Evolutionary conservation across 768 basidiomycete genomes (phyloP).

Genomic region (Thelephora ganbajun): DNA sequence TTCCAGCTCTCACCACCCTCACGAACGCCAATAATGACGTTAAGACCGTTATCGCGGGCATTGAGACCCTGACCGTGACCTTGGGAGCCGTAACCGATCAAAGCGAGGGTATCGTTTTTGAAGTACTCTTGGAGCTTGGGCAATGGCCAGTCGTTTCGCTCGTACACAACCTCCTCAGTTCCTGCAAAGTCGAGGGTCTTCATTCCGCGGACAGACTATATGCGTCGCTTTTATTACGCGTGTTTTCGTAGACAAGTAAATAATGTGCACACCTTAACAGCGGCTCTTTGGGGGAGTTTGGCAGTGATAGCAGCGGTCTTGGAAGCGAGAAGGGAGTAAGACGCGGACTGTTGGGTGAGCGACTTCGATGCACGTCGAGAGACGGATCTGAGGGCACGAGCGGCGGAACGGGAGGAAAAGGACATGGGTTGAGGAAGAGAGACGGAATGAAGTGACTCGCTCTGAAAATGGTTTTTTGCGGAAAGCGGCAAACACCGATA

Average conservation of each 20-base stretch:
- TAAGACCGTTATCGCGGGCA: conserved; percentile 96
- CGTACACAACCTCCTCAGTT: conserved; percentile 85
- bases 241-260: not conserved
- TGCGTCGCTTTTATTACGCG: conserved; percentile 1
- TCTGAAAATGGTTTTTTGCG: not conserved
- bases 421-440: conserved; percentile 36
- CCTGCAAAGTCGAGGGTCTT: conserved; percentile 97
- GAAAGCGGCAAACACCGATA: not conserved
- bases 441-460: not conserved
- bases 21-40: conserved; percentile 97
- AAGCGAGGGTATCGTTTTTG: conserved; percentile 97
- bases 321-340: conserved; percentile 52
- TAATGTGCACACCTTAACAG: conserved; percentile 24
- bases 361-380: conserved; percentile 52
- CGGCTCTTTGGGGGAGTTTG: conserved; percentile 15
- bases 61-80: conserved; percentile 98
- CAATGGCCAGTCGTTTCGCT: conserved; percentile 95
- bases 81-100: conserved; percentile 98
- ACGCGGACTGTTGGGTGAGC: conserved; percentile 36
- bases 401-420: conserved; percentile 43
- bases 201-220: conserved; percentile 56
- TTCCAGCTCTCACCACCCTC: conserved; percentile 95
- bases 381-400: conserved; percentile 47
- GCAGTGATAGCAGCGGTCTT: conserved; percentile 23
- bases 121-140: conserved; percentile 99